Base-by-base conservation (phyloP, 768 basidiomycete genomes). In the Mrakia frigida region DNA sequence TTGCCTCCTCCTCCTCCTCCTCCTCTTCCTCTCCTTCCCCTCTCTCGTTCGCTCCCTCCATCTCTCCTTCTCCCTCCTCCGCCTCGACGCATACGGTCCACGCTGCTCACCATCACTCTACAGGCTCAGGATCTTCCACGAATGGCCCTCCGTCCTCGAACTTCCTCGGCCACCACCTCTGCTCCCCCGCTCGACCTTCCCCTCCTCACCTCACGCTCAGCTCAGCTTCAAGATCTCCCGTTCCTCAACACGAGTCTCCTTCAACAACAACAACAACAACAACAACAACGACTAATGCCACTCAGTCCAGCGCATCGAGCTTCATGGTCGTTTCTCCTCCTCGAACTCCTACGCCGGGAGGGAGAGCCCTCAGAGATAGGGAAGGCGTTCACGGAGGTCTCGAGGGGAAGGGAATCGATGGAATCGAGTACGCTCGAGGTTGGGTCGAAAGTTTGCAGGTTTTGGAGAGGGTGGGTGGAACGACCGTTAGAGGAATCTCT, bases 41-140 rank as follows among this genome's bases (percentile, higher is more conserved):
- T 73, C 72, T 50, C 68, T 53, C 67, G 50, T 33, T 53, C n/a
- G 43, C 43, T 46, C 69, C 69, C 28, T 70, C 43, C 46, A 43
- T 70, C 39, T 73, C 33, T 23, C 59, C 67, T 41, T 74, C 72
- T 43, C 72, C 76, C 61, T 70, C 46, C 59, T 72, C 71, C 25
- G 50, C 76, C 18, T 67, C 72, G 35, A 72, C 63, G 56, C 72
- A 63, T 72, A 67, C 73, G 14, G 65, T 53, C 52, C 72, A 77
- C 21, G 65, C 65, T 21, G 35, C 76, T 21, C 68, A 70, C 7
- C 23, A 70, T 18, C 68, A 70, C 28, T 41, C 37, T 13, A 4
- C 33, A 46, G 46, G 6, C 43, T 14, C 39, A n/a, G 46, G 46
- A 28, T 35, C 25, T 6, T 50, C 37, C 41, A 53, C 46, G 7